Base-by-base conservation (phyloP, 495 filamentous ascomycete species). In the Lasiosphaeria hispida region DNA sequence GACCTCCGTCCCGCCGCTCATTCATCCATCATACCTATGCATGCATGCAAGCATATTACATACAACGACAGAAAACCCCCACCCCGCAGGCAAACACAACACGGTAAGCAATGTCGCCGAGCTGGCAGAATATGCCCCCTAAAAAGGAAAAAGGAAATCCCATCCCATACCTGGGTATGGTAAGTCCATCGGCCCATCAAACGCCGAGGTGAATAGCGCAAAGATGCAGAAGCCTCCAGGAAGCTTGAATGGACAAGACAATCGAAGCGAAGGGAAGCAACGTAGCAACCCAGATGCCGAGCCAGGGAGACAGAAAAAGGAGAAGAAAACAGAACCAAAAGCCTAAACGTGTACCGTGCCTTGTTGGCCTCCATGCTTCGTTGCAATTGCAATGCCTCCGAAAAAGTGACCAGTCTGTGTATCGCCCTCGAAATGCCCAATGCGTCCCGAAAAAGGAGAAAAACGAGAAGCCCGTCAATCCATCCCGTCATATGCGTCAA, bases 241-340 rank as follows among this genome's bases (percentile, higher is more conserved):
- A 44, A 18, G 42, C 42, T 44, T 44, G 42, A 18, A 44, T 44
- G 42, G 42, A 17, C 43, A 23, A 47, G 17, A 47, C 43, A 30
- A 30, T 30, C 43, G 30, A 23, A 23, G 43, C 43, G 17, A 47
- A 47, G 43, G 11, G 43, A 47, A 47, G 15, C 43, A 47, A 47
- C 13, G 9, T 44, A 14, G 7, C 14, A 47, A 47, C 43, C 43
- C 43, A 47, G 30, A 10, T 15, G 43, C 43, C 43, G 11, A 8
- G 10, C 23, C 23, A 30, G 23, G 23, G 2, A 30, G 23, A 23
- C 43, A 11, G 43, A 47, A 47, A 7, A 47, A 10, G 43, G 43
- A 10, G 43, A 47, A 19, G 43, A 47, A 47, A 13, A 15, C 43
- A 47, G 30, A 23, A 47, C 5, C 8, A 23, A 9, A 9, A 15